Percentiles rank a stretch among this genome's conserved stretches.
Evolutionary conservation across 1,139 yeast genomes (phyloP).

Genomic region (Protomyces gravidus): DNA sequence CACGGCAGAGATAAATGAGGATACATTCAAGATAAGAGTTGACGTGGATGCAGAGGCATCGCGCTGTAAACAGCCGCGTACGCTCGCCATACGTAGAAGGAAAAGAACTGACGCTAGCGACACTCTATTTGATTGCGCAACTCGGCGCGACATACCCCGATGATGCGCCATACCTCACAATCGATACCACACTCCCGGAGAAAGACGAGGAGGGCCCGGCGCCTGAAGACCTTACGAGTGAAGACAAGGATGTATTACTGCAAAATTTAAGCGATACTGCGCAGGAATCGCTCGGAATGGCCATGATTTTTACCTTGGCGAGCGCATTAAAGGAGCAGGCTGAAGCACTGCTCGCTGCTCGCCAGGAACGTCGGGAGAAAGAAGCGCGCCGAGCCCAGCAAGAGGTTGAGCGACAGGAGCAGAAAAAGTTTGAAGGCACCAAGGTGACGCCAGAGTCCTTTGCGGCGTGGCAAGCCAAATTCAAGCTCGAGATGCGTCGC

Average conservation of each 20-base stretch:
- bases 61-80: slow-evolving; percentile 4
- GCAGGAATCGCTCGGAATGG: slow-evolving; percentile 73
- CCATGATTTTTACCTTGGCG: slow-evolving; percentile 73
- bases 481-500: slow-evolving; percentile 49
- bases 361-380: slow-evolving; percentile 50
- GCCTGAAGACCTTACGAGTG: slow-evolving; percentile 35
- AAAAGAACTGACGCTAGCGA: slow-evolving; percentile 7
- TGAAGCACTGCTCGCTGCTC: slow-evolving; percentile 56
- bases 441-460: slow-evolving; percentile 71
- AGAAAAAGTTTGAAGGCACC: slow-evolving; percentile 58
- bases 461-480: slow-evolving; percentile 61
- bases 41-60: slow-evolving; percentile 22
- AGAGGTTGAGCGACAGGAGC: slow-evolving; percentile 60
- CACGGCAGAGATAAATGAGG: slow-evolving; percentile 11
- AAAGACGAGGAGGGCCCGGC: slow-evolving; percentile 45
- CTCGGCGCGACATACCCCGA: slow-evolving; percentile 18
- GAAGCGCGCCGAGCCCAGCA: slow-evolving; percentile 48
- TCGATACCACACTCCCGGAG: slow-evolving; percentile 10
- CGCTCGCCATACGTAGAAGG: neutral
- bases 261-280: slow-evolving; percentile 56
- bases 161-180: slow-evolving; percentile 13
- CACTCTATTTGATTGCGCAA: slow-evolving; percentile 10
- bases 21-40: slow-evolving; percentile 22
- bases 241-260: slow-evolving; percentile 41
- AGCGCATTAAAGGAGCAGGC: slow-evolving; percentile 74